A percentile compares a stretch with the other conserved stretches of the same genome.
These are phyloP conservation scores for Naematelia encephala DNA, from an alignment of 768 basidiomycete species.

Conservation along the genomic window DNA sequence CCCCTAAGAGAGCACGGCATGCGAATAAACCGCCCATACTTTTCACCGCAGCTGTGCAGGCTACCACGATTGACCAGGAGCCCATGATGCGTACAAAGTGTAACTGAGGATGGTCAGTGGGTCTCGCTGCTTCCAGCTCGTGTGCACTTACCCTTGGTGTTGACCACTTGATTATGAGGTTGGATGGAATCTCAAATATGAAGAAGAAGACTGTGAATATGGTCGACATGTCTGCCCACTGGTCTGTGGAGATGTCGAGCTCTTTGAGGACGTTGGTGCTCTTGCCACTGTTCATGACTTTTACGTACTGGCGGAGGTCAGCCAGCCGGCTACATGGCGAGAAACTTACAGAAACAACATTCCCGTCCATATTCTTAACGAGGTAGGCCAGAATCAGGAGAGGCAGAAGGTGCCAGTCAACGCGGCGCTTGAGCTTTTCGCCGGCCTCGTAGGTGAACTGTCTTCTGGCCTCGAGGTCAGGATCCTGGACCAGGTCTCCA, in stretches of 20 bases:
- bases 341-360: constrained; percentile 5
- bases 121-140: not conserved
- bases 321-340: no score
- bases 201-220: constrained; percentile 33
- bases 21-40: constrained; percentile 19
- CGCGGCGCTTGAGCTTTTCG: constrained; percentile 8
- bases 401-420: constrained; percentile 19
- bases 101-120: constrained; percentile 6
- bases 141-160: constrained; percentile 23
- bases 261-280: constrained; percentile 28
- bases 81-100: constrained; percentile 23
- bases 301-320: no score
- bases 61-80: constrained; percentile 15
- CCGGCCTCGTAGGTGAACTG: constrained; percentile 14
- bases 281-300: constrained; percentile 25
- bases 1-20: constrained; percentile 18
- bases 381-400: constrained; percentile 23
- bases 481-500: no score
- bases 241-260: constrained; percentile 32
- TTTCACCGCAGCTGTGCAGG: constrained; percentile 14
- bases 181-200: constrained; percentile 31
- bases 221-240: constrained; percentile 27
- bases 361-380: constrained; percentile 31
- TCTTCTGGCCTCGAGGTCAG: no score
- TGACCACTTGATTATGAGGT: constrained; percentile 30